Evolutionary conservation across 306 rosid genomes (phyloP).

Genomic region (Dalbergia cochinchinensis): DNA sequence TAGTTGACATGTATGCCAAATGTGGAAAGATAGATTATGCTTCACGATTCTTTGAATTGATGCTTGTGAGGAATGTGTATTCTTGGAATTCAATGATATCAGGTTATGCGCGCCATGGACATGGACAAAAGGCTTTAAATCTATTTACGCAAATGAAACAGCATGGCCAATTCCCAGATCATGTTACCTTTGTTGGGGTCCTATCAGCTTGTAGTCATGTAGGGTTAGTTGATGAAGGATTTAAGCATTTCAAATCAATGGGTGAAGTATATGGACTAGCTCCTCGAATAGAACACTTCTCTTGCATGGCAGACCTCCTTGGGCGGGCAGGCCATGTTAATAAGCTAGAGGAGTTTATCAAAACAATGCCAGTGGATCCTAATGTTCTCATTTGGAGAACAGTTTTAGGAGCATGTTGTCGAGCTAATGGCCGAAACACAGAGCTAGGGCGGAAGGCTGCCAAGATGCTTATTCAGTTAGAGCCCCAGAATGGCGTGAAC

Average conservation of each 20-base stretch:
- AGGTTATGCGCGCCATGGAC: slow-evolving; percentile 91
- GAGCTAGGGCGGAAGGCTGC: slow-evolving; percentile 84
- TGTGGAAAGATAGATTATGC: slow-evolving; percentile 92
- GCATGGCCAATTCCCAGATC: slow-evolving; percentile 76
- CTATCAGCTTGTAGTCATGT: slow-evolving; percentile 95
- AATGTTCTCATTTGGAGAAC: slow-evolving; percentile 93
- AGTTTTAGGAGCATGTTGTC: slow-evolving; percentile 81
- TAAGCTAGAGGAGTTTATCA: slow-evolving; percentile 73
- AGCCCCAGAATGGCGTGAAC: slow-evolving; percentile 85
- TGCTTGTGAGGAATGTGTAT: slow-evolving; percentile 77
- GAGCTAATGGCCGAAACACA: slow-evolving; percentile 68
- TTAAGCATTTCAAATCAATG: slow-evolving; percentile 76
- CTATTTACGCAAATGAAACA: slow-evolving; percentile 79
- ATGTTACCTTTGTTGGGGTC: slow-evolving; percentile 91
- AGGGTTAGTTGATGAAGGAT: slow-evolving; percentile 83
- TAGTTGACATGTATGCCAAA: slow-evolving; percentile 90
- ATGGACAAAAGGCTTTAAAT: slow-evolving; percentile 72
- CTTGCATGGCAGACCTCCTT: slow-evolving; percentile 92
- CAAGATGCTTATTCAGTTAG: slow-evolving; percentile 76
- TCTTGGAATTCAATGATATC: slow-evolving; percentile 98
- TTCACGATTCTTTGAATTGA: slow-evolving; percentile 80
- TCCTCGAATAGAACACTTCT: slow-evolving; percentile 87
- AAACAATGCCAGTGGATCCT: slow-evolving; percentile 81
- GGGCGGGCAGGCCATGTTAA: slow-evolving; percentile 81
- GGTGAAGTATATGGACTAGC: slow-evolving; percentile 62